Conservation (phyloP, 129 eudicot species). For the Escallonia rubra region DNA sequence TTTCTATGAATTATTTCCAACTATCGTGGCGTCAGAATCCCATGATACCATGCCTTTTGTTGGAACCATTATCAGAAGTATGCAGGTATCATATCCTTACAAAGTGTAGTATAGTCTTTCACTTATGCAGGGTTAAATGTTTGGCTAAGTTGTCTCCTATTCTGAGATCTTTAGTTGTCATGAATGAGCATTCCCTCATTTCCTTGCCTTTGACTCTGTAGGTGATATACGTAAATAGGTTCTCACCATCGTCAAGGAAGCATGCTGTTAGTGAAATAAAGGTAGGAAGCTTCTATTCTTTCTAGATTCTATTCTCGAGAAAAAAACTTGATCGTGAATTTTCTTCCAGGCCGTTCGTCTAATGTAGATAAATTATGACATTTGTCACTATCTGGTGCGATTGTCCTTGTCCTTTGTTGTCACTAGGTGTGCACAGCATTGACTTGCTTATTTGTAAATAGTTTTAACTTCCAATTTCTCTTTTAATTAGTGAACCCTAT, state of each 20-base stretch:
- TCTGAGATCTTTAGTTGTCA: not conserved
- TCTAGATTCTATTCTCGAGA: too few relatives aligned
- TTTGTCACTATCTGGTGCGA: too few relatives aligned
- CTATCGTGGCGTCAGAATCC: conserved; percentile 91
- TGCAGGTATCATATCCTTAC: conserved; percentile 61
- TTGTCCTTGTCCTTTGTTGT: too few relatives aligned
- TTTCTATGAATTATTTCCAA: conserved; percentile 83
- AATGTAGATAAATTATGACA: too few relatives aligned
- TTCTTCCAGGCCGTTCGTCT: too few relatives aligned
- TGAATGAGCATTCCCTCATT: not conserved
- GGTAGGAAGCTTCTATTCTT: conserved; percentile 51
- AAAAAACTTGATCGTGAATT: too few relatives aligned
- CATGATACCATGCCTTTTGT: conserved; percentile 97
- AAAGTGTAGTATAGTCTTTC: not conserved
- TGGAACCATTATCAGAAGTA: conserved; percentile 94
- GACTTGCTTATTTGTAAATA: too few relatives aligned
- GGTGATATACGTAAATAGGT: conserved; percentile 95
- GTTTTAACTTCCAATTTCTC: too few relatives aligned
- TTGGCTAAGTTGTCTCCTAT: not conserved
- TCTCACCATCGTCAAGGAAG: conserved; percentile 73
- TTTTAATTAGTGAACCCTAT: too few relatives aligned
- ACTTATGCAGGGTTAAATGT: not conserved
- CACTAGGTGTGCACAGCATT: too few relatives aligned
- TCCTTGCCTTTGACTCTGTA: conserved; percentile 7
- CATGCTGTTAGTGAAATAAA: conserved; percentile 90